These are phyloP conservation scores for Pyrenula aspistea DNA, from an alignment of 495 filamentous ascomycete genomes.

Conservation along the genomic window DNA sequence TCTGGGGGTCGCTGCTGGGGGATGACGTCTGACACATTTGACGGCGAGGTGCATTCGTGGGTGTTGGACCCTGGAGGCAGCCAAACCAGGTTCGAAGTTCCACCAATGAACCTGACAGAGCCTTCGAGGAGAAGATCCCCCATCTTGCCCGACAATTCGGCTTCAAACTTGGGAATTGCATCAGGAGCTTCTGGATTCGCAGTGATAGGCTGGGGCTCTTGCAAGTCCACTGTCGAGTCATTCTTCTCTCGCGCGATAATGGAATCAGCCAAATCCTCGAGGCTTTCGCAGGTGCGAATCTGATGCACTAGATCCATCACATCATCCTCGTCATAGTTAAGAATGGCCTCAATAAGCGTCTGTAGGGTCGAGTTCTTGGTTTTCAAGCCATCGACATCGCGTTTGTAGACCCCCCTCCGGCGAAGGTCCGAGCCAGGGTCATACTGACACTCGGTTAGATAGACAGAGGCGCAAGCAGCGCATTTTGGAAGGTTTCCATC, in stretches of 20 bases:
- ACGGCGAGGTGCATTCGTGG: slow-evolving; percentile 27
- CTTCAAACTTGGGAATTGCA: slow-evolving; percentile 57
- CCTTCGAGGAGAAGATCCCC: slow-evolving; percentile 86
- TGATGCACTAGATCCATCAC: slow-evolving; percentile 69
- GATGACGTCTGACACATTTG: slow-evolving; percentile 19
- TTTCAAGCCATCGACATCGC: slow-evolving; percentile 82
- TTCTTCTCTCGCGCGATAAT: slow-evolving; percentile 46
- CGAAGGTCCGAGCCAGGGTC: slow-evolving; percentile 93
- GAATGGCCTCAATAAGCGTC: slow-evolving; percentile 81
- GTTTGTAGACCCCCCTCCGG: slow-evolving; percentile 91
- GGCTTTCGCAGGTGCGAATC: slow-evolving; percentile 82
- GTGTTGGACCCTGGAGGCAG: slow-evolving; percentile 43
- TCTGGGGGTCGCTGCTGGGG: slow-evolving; percentile 26
- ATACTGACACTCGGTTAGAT: slow-evolving; percentile 70
- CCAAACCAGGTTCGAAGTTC: slow-evolving; percentile 88
- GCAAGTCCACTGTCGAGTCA: slow-evolving; percentile 8
- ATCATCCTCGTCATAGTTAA: slow-evolving; percentile 73
- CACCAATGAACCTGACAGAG: slow-evolving; percentile 83
- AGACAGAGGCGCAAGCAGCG: slow-evolving; percentile 89
- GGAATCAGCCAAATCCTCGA: slow-evolving; percentile 80
- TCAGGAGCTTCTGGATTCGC: slow-evolving; percentile 31
- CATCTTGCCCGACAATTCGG: slow-evolving; percentile 84
- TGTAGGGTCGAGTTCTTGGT: slow-evolving; percentile 81
- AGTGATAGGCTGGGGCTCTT: slow-evolving; percentile 16
- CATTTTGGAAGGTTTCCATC: slow-evolving; percentile 89